A percentile compares a stretch with the other conserved stretches of the same genome.
Conservation (phyloP, 768 basidiomycete species). For the Lentinula aciculospora region DNA sequence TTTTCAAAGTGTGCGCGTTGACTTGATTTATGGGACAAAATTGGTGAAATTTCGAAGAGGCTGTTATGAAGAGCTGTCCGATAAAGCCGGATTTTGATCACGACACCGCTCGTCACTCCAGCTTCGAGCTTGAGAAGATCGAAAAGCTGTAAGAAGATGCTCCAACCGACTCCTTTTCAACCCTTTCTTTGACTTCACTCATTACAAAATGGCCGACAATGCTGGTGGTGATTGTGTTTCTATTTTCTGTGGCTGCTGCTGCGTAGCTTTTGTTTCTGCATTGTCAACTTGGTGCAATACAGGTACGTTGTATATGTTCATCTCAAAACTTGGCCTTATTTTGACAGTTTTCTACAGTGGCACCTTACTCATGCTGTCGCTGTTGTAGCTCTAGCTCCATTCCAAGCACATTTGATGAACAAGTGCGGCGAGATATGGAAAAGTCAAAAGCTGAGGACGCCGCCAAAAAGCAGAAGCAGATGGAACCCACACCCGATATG, state of each 20-base stretch:
- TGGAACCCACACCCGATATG: not conserved
- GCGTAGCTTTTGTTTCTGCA: not conserved
- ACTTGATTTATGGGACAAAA: too few relatives aligned
- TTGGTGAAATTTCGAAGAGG: too few relatives aligned
- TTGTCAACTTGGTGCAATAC: conserved; percentile 3
- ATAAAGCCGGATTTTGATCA: too few relatives aligned
- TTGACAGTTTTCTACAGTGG: not conserved
- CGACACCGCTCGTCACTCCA: too few relatives aligned
- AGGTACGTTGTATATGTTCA: not conserved
- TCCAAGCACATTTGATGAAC: not conserved
- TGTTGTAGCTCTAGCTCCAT: not conserved
- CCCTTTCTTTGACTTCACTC: not conserved
- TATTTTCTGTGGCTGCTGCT: not conserved
- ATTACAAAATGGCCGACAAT: not conserved
- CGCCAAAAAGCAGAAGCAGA: conserved; percentile 2
- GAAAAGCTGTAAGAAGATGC: too few relatives aligned
- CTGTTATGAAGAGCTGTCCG: too few relatives aligned
- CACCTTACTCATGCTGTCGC: not conserved
- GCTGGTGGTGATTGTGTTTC: not conserved
- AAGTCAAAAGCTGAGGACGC: conserved; percentile 4
- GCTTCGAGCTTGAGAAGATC: too few relatives aligned
- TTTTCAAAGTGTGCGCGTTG: too few relatives aligned
- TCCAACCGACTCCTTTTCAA: not conserved
- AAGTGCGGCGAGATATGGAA: conserved; percentile 3
- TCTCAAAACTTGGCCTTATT: not conserved